Base-by-base conservation (phyloP, 768 basidiomycete species). In the Dacryopinax primogenitus region DNA sequence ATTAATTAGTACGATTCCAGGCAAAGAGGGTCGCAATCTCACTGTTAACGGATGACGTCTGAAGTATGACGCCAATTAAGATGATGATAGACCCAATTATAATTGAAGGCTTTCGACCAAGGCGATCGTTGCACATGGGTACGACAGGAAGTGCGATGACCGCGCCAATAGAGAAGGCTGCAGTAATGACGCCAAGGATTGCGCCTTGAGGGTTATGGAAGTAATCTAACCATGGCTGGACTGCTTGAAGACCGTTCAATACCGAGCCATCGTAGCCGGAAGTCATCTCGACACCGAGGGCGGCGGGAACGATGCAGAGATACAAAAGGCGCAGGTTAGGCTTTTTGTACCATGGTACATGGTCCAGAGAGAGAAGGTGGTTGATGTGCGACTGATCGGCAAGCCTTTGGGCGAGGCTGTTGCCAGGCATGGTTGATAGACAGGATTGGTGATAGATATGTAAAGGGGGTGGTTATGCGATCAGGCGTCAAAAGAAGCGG, bases 221-320 rank as follows among this genome's bases (percentile, higher is more conserved):
- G 72, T 81, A 47, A 26, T 47, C 45, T 26, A 47, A 21, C 45
- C 45, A 47, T 9, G 45, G 45, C 45, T 47, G 45, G 23, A 47
- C 45, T 7, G 45, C 45, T 47, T 47, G 45, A 9, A 47, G 45
- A 47, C 45, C 45, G 45, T 47, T 47, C 9, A 47, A 23, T 7
- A 47, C 45, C 7, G 45, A 47, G 7, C 45, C 45, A 26, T 47
- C 45, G 23, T 67, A 83, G 80, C 82, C 82, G 70, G 80, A 81
- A 0, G 83, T 84, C 80, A 83, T 84, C 73, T 84, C 84, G 16
- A 83, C 82, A 26, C 83, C 83, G 33, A 84, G 79, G 66, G 82
- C 82, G 39, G 84, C 82, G 11, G 83, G 84, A 67, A 84, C 74
- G 71, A 85, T 76, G 62, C 85, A 47, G 30, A 86, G 66, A 72